A percentile compares a stretch with the other conserved stretches of the same genome.
Conservation (phyloP, 306 rosid genomes). For the Albizia julibrissin region DNA sequence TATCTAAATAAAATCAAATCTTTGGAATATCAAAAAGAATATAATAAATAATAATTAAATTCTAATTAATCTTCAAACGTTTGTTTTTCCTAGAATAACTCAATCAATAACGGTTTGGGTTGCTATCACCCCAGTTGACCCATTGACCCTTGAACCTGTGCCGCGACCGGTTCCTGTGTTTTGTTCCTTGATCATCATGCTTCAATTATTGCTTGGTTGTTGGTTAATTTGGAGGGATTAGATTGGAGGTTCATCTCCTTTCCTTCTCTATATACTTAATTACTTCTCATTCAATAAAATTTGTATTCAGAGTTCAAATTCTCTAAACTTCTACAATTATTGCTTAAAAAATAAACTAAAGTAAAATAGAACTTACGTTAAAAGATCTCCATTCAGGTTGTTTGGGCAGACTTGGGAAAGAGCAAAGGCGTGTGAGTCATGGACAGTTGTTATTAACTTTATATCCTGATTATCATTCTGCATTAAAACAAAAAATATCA, state of each 20-base stretch:
- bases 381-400: constrained; percentile 59
- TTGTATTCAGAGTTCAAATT: not conserved
- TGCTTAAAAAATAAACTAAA: not conserved
- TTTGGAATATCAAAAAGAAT: too few species aligned
- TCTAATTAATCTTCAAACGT: too few species aligned
- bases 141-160: too few species aligned
- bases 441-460: constrained; percentile 54
- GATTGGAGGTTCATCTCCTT: not conserved
- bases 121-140: too few species aligned
- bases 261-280: not conserved
- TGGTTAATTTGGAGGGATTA: not conserved
- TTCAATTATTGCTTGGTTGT: not conserved
- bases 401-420: constrained; percentile 67
- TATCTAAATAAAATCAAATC: too few species aligned
- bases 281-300: not conserved
- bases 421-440: constrained; percentile 63
- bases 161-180: too few species aligned
- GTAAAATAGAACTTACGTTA: constrained; percentile 60
- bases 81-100: too few species aligned
- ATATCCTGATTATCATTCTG: constrained; percentile 65
- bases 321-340: not conserved
- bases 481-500: constrained; percentile 23
- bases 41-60: too few species aligned
- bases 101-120: too few species aligned
- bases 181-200: not conserved